phyloP scores from a whole-genome alignment of 371 early-diverging fungal species.

The Choanephora cucurbitarum region DNA sequence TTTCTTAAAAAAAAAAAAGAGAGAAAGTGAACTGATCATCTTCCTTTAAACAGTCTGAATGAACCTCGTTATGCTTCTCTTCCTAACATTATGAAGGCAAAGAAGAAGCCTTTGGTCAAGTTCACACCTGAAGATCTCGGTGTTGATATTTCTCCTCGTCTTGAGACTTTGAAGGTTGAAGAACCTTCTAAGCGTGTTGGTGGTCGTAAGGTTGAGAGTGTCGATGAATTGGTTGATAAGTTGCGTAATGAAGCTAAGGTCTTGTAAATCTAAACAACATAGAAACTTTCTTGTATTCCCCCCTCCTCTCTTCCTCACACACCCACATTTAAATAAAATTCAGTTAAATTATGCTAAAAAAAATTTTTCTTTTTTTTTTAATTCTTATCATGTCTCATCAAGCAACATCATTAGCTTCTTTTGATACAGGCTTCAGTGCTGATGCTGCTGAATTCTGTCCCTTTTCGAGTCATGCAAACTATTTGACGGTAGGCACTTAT shows the following conservation, averaged over 20 bases:
- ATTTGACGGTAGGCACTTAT: slow-evolving; percentile 80
- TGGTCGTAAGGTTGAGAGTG: slow-evolving; percentile 91
- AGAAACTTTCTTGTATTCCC: not conserved
- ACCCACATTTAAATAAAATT: not conserved
- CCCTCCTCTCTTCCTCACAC: not conserved
- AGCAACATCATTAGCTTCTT: slow-evolving; percentile 38
- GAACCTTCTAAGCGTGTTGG: slow-evolving; percentile 96
- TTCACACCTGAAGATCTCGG: slow-evolving; percentile 79
- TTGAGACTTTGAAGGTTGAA: slow-evolving; percentile 84
- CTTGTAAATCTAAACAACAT: slow-evolving; percentile 30
- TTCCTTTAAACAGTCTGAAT: slow-evolving; percentile 70
- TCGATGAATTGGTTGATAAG: slow-evolving; percentile 92
- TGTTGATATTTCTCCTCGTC: slow-evolving; percentile 82
- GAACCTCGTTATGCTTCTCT: slow-evolving; percentile 96
- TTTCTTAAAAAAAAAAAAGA: slow-evolving; percentile 4
- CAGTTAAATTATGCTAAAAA: not conserved
- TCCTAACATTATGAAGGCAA: slow-evolving; percentile 98
- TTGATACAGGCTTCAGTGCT: slow-evolving; percentile 80
- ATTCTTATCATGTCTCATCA: slow-evolving; percentile 6
- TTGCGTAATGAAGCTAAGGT: slow-evolving; percentile 72
- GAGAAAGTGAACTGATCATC: not conserved
- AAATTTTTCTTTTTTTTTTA: not conserved
- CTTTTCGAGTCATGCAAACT: slow-evolving; percentile 36
- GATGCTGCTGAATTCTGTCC: slow-evolving; percentile 87
- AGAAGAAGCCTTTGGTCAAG: slow-evolving; percentile 95